These are phyloP conservation scores for Termitomyces sp. DNA, from an alignment of 1,284 basidiomycete genomes.

Conservation along the genomic window DNA sequence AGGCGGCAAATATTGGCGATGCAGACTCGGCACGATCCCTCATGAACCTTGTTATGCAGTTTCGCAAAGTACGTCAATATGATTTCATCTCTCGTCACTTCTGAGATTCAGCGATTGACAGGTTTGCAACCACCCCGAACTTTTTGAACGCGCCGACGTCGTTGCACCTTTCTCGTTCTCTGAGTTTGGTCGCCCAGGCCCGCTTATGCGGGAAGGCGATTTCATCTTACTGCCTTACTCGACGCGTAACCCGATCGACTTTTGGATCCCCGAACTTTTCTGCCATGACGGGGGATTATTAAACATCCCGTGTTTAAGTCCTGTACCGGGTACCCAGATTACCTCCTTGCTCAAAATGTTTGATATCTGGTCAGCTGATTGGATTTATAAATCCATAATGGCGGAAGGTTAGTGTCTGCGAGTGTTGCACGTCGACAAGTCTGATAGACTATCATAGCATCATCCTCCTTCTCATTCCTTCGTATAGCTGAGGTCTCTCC, in stretches of 20 bases:
- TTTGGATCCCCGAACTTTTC: conserved; percentile 71
- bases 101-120: conserved; percentile 23
- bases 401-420: conserved; percentile 47
- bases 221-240: conserved; percentile 81
- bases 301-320: conserved; percentile 58
- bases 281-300: conserved; percentile 79
- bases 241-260: conserved; percentile 82
- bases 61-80: conserved; percentile 75
- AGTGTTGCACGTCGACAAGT: background rate
- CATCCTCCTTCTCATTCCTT: conserved; percentile 72
- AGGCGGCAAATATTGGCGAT: conserved; percentile 86
- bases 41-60: conserved; percentile 99
- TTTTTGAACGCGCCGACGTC: conserved; percentile 97
- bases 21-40: conserved; percentile 88
- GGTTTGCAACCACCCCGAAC: conserved; percentile 98
- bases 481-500: conserved; percentile 62
- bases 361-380: conserved; percentile 88
- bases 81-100: background rate
- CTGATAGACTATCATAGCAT: conserved; percentile 24
- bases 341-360: conserved; percentile 69
- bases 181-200: conserved; percentile 77
- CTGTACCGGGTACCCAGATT: conserved; percentile 52
- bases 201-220: conserved; percentile 83
- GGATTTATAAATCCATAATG: conserved; percentile 71
- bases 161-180: conserved; percentile 89